phyloP scores from a whole-genome alignment of 306 rosid genomes.

The Pachyrhizus erosus region DNA sequence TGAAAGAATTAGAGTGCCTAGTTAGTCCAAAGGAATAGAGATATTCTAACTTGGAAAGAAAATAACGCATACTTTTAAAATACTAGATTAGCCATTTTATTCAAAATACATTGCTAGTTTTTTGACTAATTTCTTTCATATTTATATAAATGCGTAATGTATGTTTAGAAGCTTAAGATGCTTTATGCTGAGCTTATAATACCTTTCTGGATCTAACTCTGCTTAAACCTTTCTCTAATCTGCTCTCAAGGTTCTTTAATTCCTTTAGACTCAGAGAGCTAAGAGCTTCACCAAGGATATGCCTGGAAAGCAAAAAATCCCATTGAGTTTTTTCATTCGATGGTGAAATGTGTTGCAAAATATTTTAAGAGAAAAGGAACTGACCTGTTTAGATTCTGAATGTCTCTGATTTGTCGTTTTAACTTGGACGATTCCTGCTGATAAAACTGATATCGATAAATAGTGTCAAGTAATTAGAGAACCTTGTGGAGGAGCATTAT shows the following conservation, averaged over 20 bases:
- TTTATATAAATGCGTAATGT: not conserved
- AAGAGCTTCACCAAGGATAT: constrained; percentile 84
- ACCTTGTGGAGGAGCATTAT: not conserved
- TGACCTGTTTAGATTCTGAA: constrained; percentile 79
- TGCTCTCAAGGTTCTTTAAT: constrained; percentile 80
- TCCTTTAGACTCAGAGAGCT: constrained; percentile 73
- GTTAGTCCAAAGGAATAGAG: constrained; percentile 25
- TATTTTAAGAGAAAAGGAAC: not conserved
- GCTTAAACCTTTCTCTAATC: constrained; percentile 87
- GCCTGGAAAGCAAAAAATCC: constrained; percentile 52
- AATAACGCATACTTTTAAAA: not conserved
- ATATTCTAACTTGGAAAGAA: constrained; percentile 3
- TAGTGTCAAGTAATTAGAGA: constrained; percentile 2
- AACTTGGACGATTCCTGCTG: constrained; percentile 86
- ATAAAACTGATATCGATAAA: constrained; percentile 61
- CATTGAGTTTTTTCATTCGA: not conserved
- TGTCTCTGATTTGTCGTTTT: constrained; percentile 80
- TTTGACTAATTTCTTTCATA: not conserved
- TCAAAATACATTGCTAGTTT: not conserved
- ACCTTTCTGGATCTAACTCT: constrained; percentile 89
- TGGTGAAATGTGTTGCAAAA: not conserved
- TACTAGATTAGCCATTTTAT: not conserved
- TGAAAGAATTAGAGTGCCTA: constrained; percentile 34
- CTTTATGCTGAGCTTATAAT: not conserved
- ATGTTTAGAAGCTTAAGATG: not conserved